These are phyloP conservation scores for Tanacetum coccineum DNA, from an alignment of 129 eudicot species.

Conservation along the genomic window DNA sequence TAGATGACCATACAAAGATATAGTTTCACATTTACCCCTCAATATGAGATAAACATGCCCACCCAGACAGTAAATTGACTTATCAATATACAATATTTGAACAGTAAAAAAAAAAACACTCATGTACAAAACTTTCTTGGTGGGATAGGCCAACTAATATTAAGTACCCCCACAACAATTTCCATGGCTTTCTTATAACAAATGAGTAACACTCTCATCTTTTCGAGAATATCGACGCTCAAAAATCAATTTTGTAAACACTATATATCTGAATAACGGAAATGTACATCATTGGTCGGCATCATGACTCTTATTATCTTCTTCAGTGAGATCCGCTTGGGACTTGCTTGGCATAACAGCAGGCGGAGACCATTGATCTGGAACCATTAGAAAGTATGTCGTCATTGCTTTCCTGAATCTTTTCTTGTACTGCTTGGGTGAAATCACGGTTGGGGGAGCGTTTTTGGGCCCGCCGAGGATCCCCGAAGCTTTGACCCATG, in stretches of 20 bases:
- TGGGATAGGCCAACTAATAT: constrained; percentile 10
- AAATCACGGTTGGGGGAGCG: constrained; percentile 89
- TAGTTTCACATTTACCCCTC: too few species aligned
- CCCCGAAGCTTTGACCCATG: constrained; percentile 98
- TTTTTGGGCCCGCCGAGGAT: constrained; percentile 95
- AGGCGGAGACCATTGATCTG: constrained; percentile 98
- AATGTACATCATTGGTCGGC: constrained; percentile 30
- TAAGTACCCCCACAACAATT: background rate
- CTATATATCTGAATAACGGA: constrained; percentile 9
- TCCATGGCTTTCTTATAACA: constrained; percentile 23
- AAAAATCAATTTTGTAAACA: constrained; percentile 18
- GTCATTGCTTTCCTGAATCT: constrained; percentile 99
- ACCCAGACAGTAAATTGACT: background rate
- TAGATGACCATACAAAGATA: too few species aligned
- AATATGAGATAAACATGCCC: background rate
- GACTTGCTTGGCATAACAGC: constrained; percentile 59
- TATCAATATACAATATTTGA: background rate
- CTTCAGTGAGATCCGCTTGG: constrained; percentile 50
- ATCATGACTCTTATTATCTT: constrained; percentile 28
- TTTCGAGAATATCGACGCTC: constrained; percentile 17
- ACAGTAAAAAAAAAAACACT: constrained; percentile 7
- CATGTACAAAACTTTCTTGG: constrained; percentile 27
- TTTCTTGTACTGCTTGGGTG: constrained; percentile 93
- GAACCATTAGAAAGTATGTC: constrained; percentile 89
- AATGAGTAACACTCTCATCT: constrained; percentile 20